These are phyloP conservation scores for Parachlorella kessleri DNA, from an alignment of 139 green algal species.

Conservation along the genomic window DNA sequence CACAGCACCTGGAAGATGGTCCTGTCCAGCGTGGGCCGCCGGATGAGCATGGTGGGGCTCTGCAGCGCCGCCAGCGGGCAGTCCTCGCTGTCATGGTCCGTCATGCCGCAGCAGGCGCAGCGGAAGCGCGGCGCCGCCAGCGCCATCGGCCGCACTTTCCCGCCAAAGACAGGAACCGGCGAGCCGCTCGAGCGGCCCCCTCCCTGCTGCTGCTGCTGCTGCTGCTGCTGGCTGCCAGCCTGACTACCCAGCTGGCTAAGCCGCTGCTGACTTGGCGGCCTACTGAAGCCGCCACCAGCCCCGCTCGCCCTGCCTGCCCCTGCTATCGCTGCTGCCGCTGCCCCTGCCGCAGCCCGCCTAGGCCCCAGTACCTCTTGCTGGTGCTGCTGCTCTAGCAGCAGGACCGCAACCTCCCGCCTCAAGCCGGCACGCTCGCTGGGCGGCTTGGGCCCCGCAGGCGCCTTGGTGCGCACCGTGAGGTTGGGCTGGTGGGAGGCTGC, in stretches of 20 bases:
- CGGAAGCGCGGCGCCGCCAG: neutral
- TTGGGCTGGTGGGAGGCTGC: neutral
- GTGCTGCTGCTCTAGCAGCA: neutral
- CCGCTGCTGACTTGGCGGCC: no score
- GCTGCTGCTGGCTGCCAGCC: neutral
- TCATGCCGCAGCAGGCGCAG: constrained; percentile 18
- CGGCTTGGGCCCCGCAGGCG: neutral
- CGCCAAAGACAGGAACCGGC: neutral
- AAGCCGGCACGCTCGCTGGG: neutral
- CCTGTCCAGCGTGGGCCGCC: neutral
- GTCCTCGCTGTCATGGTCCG: constrained; percentile 3
- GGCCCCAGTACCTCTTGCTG: neutral
- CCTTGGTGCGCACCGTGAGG: neutral
- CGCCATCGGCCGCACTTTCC: neutral
- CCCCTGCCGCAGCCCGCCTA: neutral
- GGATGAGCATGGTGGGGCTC: neutral
- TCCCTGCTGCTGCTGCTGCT: neutral
- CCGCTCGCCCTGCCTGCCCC: neutral
- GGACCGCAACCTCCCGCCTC: neutral
- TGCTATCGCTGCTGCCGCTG: neutral
- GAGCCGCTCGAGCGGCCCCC: neutral
- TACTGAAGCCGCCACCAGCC: neutral
- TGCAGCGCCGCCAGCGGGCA: constrained; percentile 13
- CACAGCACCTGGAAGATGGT: neutral
- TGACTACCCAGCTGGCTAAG: no score